phyloP scores from a whole-genome alignment of 495 filamentous ascomycete species.

The Penicillium cinerascens region DNA sequence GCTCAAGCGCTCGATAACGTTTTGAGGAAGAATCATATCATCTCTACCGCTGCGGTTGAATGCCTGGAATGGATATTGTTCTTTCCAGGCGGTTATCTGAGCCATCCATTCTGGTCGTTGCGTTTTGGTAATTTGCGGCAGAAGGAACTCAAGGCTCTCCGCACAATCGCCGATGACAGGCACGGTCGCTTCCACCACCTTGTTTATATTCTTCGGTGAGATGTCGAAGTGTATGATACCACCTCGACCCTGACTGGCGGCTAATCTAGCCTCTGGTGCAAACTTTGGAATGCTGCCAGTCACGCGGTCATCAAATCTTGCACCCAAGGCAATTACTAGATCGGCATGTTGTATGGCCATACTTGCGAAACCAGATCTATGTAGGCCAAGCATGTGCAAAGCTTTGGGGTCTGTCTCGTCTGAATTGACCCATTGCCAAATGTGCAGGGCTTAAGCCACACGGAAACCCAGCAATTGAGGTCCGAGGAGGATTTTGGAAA shows the following conservation, averaged over 20 bases:
- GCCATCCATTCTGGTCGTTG: constrained; percentile 80
- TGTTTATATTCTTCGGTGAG: constrained; percentile 63
- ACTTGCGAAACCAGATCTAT: constrained; percentile 62
- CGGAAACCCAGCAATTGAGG: not conserved
- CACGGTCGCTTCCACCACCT: constrained; percentile 58
- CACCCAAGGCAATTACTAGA: constrained; percentile 58
- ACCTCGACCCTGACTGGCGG: constrained; percentile 51
- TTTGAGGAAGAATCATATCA: constrained; percentile 77
- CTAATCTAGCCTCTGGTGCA: constrained; percentile 55
- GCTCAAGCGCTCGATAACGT: constrained; percentile 76
- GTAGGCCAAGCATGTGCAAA: constrained; percentile 63
- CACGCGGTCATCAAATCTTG: constrained; percentile 61
- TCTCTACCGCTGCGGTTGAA: constrained; percentile 38
- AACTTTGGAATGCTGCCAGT: constrained; percentile 53
- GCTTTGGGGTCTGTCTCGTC: constrained; percentile 57
- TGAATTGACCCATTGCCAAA: constrained; percentile 48
- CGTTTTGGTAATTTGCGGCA: constrained; percentile 64
- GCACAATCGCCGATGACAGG: constrained; percentile 60
- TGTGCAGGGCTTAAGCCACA: not conserved
- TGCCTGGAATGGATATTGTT: constrained; percentile 64
- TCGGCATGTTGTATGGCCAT: constrained; percentile 65
- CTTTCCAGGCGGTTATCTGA: constrained; percentile 87
- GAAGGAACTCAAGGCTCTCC: constrained; percentile 65
- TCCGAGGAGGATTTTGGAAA: constrained; percentile 27
- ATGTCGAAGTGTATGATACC: constrained; percentile 66